Base-by-base conservation (phyloP, 2,329 filamentous ascomycete genomes). In the Fusarium sp. region DNA sequence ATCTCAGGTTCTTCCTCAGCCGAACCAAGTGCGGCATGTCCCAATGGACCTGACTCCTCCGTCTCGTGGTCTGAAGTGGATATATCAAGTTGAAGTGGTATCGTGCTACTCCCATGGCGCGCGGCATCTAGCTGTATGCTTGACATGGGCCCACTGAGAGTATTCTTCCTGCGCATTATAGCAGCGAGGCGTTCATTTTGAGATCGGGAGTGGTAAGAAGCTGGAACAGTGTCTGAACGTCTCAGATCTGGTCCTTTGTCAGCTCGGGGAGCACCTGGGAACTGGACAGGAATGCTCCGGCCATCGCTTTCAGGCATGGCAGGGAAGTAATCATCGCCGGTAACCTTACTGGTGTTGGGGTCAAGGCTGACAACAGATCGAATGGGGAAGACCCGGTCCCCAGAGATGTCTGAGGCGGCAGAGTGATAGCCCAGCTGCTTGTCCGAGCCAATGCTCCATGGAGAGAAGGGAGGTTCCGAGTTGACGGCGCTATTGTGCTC, bases 301-400 rank as follows among this genome's bases (percentile, higher is more conserved):
- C 65, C 65, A 29, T 75, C 79, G 20, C 75, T 73, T 25, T 80
- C 76, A 23, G 78, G 74, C 65, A 73, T 55, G 44, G 77, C 75
- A 7, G 78, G 70, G 54, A 81, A 80, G 63, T 80, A 80, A n/a
- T 81, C 80, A 10, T 83, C 81, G 49, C 71, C 75, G 5, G 78
- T 73, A 66, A 75, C 83, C 81, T 79, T 78, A 55, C 70, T 71
- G 14, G 78, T 79, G n/a, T 64, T 59, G 6, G 87, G 87, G 71
- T 92, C 89, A 40, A 94, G 87, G 6, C 88, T 91, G 23, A 95
- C 83, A 44, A 92, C 89, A n/a, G 91, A 93, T 53, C 91, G 87
- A 31, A 95, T 91, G n/a, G 92, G 92, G 61, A 92, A 95, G 5
- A 95, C 90, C 59, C 91, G 86, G 73, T 94, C 85, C 31, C 78